Evolutionary conservation across 2,329 filamentous ascomycete genomes (phyloP).

Genomic region (Trichoderma sp.): DNA sequence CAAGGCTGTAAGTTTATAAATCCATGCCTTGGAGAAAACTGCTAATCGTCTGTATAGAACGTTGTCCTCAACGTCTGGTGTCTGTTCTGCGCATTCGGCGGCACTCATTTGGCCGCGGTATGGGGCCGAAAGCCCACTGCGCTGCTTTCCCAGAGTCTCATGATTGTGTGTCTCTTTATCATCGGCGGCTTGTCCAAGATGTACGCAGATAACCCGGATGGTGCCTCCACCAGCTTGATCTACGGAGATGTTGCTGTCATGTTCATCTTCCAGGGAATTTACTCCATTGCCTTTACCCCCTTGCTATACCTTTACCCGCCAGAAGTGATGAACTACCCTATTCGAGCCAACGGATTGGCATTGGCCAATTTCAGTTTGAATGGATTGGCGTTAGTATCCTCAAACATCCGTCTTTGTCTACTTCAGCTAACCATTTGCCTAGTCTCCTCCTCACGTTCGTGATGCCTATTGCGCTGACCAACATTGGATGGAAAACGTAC

Average conservation of each 20-base stretch:
- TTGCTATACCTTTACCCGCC: conserved; percentile 44
- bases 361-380: conserved; percentile 26
- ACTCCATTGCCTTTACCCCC: conserved; percentile 47
- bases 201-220: conserved; percentile 18
- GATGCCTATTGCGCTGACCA: conserved; percentile 27
- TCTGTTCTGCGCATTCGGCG: conserved; percentile 39
- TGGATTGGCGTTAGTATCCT: conserved; percentile 18
- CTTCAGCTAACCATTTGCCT: conserved; percentile 41
- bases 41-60: conserved; percentile 32
- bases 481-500: conserved; percentile 24
- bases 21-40: conserved; percentile 18
- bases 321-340: conserved; percentile 39
- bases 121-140: conserved; percentile 34
- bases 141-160: conserved; percentile 39
- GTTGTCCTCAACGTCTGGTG: conserved; percentile 52
- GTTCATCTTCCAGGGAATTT: conserved; percentile 46
- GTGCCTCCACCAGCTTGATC: conserved; percentile 25
- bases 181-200: conserved; percentile 49
- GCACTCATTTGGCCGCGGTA: conserved; percentile 35
- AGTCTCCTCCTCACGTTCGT: conserved; percentile 38
- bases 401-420: conserved; percentile 20
- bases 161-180: conserved; percentile 47
- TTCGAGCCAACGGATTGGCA: conserved; percentile 40
- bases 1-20: conserved; percentile 32
- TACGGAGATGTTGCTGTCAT: conserved; percentile 47